phyloP scores from a whole-genome alignment of 306 rosid genomes.

The Pterocarpus macrocarpus region DNA sequence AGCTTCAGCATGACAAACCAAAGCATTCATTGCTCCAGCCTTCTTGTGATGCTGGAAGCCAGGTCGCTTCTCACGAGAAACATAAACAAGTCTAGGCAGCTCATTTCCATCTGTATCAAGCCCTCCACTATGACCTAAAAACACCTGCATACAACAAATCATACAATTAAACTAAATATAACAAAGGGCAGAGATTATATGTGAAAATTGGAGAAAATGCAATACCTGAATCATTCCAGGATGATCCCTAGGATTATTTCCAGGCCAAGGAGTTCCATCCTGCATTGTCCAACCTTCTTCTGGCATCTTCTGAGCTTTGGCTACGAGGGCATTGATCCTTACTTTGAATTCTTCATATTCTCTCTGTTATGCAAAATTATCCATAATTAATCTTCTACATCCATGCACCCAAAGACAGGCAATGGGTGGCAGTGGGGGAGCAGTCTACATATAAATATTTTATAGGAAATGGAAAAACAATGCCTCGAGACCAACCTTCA shows the following conservation, averaged over 20 bases:
- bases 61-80: slow-evolving; percentile 99
- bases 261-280: slow-evolving; percentile 99
- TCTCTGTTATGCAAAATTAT: slow-evolving; percentile 69
- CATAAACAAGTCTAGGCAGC: slow-evolving; percentile 98
- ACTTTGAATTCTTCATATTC: slow-evolving; percentile 98
- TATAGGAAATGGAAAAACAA: slow-evolving; percentile 26
- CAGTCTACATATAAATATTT: slow-evolving; percentile 21
- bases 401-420: not conserved
- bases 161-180: slow-evolving; percentile 33
- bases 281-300: slow-evolving; percentile 99
- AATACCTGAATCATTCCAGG: slow-evolving; percentile 99
- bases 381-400: slow-evolving; percentile 24
- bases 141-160: slow-evolving; percentile 71
- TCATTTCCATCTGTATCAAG: slow-evolving; percentile 99
- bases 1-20: slow-evolving; percentile 68
- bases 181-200: slow-evolving; percentile 3
- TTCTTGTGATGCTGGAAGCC: slow-evolving; percentile 99
- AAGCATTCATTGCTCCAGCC: slow-evolving; percentile 99
- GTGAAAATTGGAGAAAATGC: slow-evolving; percentile 27
- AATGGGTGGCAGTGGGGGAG: not conserved
- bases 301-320: slow-evolving; percentile 97
- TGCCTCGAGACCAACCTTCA: slow-evolving; percentile 73
- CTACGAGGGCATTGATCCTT: slow-evolving; percentile 89
- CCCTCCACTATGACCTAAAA: slow-evolving; percentile 98
- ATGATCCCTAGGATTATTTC: slow-evolving; percentile 98